These are phyloP conservation scores for Cyathus striatus DNA, from an alignment of 768 basidiomycete genomes.

Conservation along the genomic window DNA sequence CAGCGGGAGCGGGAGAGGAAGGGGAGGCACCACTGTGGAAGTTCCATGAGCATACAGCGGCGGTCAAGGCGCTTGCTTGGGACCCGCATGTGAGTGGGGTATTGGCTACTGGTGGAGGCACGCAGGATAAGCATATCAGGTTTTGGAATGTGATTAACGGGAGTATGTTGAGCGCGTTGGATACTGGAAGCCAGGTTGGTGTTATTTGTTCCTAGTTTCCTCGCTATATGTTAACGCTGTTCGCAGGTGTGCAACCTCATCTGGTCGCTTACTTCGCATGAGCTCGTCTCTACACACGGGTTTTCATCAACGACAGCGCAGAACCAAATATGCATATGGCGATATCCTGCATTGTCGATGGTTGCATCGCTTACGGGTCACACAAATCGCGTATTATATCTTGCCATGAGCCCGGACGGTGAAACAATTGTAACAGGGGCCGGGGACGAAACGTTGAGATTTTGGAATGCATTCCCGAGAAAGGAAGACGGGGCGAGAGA, in stretches of 20 bases:
- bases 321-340: constrained; percentile 96
- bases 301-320: constrained; percentile 92
- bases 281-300: constrained; percentile 96
- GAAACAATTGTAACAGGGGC: constrained; percentile 98
- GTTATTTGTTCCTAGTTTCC: constrained; percentile 5
- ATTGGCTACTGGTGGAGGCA: constrained; percentile 93
- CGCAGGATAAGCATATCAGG: constrained; percentile 96
- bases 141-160: constrained; percentile 96
- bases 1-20: constrained; percentile 21
- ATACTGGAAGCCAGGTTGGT: constrained; percentile 93
- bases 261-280: constrained; percentile 93
- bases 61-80: constrained; percentile 98
- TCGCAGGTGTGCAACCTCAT: constrained; percentile 91
- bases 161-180: constrained; percentile 77
- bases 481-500: constrained; percentile 40
- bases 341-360: constrained; percentile 89
- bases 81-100: constrained; percentile 91
- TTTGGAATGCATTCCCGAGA: constrained; percentile 97
- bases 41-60: constrained; percentile 95
- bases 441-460: constrained; percentile 93
- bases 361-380: constrained; percentile 94
- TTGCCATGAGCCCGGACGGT: constrained; percentile 97
- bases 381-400: constrained; percentile 89
- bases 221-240: constrained; percentile 6
- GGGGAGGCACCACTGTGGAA: constrained; percentile 79